phyloP scores from a whole-genome alignment of 1,139 yeast genomes.

The Suhomyces kunorum region DNA sequence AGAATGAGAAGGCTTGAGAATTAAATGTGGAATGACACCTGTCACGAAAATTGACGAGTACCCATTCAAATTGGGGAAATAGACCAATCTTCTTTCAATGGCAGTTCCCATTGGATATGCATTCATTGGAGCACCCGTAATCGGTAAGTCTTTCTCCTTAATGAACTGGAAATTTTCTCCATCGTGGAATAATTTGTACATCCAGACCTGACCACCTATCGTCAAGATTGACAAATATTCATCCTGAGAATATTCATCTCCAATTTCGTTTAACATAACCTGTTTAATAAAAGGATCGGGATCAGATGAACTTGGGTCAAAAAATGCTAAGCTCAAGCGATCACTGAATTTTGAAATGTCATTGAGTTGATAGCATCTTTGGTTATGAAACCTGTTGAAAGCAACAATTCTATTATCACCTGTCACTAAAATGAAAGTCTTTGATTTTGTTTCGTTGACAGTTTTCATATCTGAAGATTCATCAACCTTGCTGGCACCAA shows the following conservation, averaged over 20 bases:
- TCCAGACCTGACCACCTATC: conserved; percentile 73
- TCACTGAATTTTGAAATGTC: conserved; percentile 61
- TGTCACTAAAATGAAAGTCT: conserved; percentile 66
- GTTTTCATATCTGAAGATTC: conserved; percentile 6
- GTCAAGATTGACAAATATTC: conserved; percentile 74
- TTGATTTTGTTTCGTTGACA: conserved; percentile 37
- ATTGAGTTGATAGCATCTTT: conserved; percentile 64
- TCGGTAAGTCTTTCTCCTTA: conserved; percentile 48
- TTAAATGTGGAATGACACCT: conserved; percentile 71
- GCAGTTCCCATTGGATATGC: conserved; percentile 69
- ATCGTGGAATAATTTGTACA: conserved; percentile 61
- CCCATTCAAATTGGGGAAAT: conserved; percentile 59
- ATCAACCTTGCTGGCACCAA: conserved; percentile 18
- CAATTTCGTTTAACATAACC: conserved; percentile 63
- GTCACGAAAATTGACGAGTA: conserved; percentile 67
- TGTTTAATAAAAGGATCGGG: conserved; percentile 80
- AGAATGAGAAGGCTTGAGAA: conserved; percentile 65
- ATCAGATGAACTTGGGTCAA: conserved; percentile 58
- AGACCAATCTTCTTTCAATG: conserved; percentile 67
- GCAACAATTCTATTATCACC: conserved; percentile 74
- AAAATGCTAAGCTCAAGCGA: conserved; percentile 51
- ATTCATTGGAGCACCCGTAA: conserved; percentile 78
- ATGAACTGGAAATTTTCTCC: conserved; percentile 51
- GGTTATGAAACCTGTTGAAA: conserved; percentile 64
- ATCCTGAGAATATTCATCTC: conserved; percentile 52